Evolutionary conservation across 2,329 filamentous ascomycete species (phyloP), one percentile per base, ranked within the genome.

Genomic region (Akanthomyces dipterigenus): DNA sequence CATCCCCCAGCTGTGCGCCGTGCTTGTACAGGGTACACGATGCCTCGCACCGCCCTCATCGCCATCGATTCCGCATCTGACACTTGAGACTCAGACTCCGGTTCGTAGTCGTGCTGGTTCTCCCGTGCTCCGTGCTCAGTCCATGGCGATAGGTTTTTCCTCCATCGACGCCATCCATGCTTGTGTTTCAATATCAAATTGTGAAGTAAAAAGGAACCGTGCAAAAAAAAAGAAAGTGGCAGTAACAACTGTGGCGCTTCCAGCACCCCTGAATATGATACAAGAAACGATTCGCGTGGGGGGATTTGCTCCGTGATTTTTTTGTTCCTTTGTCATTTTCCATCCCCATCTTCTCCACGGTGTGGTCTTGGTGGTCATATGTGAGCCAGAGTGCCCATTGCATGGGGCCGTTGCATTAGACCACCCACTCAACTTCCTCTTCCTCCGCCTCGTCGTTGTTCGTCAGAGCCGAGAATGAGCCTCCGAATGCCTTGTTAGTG

Each of bases 401-500:
- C 14, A 45, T 14, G n/a, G n/a, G 26, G 22, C 34, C 12, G n/a
- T 6, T n/a, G 38, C 48, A 22, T 72, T 72, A 82, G 60, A 83
- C 80, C 57, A 82, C 80, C 81, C 80, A 83, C 68, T 83, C 80
- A 64, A 77, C 73, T 65, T 80, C 76, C 62, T 75, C 71, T 49
- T 78, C 75, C 14, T 77, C 76, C 18, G 77, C 76, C 43, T 75
- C 74, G 45, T 78, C 74, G 62, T 75, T 73, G 60, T 73, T 71
- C 65, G 72, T 77, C 62, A 83, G 71, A 4, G 80, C 80, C 24
- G 80, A 80, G 71, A 82, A 83, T 6, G 80, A 78, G 36, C 59
- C 59, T 42, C 76, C 76, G 64, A 80, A 76, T 2, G 51, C 50
- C 65, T 68, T 69, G 63, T 70, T 67, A 64, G 67, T 66, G 62